phyloP scores from a whole-genome alignment of 2,329 filamentous ascomycete genomes.

The Xylaria polymorpha region DNA sequence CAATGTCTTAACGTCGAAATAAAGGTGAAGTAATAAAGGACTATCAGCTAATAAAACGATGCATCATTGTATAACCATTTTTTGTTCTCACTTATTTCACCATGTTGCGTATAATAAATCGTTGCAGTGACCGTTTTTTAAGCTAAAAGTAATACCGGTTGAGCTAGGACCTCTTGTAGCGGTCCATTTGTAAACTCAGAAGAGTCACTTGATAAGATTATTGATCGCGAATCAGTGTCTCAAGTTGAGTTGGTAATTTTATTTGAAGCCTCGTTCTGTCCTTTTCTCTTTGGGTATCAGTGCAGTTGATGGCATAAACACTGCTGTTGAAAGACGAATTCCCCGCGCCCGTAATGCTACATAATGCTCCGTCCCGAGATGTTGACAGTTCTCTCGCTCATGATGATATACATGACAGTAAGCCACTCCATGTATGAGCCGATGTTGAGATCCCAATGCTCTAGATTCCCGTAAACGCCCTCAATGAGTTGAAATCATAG shows the following conservation, averaged over 20 bases:
- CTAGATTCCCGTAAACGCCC: slow-evolving; percentile 40
- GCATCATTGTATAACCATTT: no score
- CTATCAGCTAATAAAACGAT: no score
- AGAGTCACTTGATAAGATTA: background rate
- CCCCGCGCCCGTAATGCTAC: slow-evolving; percentile 24
- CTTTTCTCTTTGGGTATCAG: slow-evolving; percentile 34
- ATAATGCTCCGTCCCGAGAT: slow-evolving; percentile 38
- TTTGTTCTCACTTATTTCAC: no score
- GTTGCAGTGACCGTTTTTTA: no score
- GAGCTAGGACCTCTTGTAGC: no score
- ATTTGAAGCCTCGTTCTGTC: background rate
- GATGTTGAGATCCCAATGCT: slow-evolving; percentile 49
- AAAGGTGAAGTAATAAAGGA: no score
- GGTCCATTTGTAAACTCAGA: no score
- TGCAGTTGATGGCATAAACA: slow-evolving; percentile 39
- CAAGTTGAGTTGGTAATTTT: background rate
- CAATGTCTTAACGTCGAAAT: no score
- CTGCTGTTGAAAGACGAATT: slow-evolving; percentile 38
- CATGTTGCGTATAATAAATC: no score
- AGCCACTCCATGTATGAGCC: slow-evolving; percentile 40
- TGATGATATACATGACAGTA: slow-evolving; percentile 37
- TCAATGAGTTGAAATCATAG: slow-evolving; percentile 27
- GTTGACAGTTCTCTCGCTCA: slow-evolving; percentile 41
- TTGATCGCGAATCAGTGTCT: background rate
- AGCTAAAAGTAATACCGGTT: no score